Evolutionary conservation across 2,329 filamentous ascomycete species (phyloP), one percentile per base, ranked within the genome.

Genomic region (Aspergillus floridensis): DNA sequence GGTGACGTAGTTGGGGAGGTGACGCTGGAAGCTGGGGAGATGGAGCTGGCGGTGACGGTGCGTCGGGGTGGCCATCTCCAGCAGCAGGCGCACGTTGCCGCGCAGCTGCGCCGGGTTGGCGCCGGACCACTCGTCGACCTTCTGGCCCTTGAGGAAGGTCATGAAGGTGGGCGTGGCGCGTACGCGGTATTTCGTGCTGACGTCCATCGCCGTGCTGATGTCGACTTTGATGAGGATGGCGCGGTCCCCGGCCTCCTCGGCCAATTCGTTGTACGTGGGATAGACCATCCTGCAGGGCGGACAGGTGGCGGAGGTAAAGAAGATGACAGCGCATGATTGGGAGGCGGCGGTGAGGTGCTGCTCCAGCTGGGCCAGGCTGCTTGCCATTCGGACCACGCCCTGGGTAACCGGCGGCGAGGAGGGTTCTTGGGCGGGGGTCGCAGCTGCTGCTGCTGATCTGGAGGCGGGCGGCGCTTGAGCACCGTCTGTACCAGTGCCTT

Each of bases 301-400:
- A 70, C 93, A 97, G 2, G 88, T 95, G 2, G 89, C 85, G 3
- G 91, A 96, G 0, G 93, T 97, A 78, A 98, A 98, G 80, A 97
- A 97, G 58, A 97, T 83, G 41, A 93, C 85, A 0, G 91, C 91
- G 61, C 88, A 92, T 0, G 89, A 87, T 5, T 83, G 80, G 29
- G 81, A 81, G 0, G 90, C 89, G 1, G 79, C 77, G 0, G 78
- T 72, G 5, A 95, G 79, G 1, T 88, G 76, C 19, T 77, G 77
- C 41, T 91, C 82, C 1, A 95, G 76, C 29, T 88, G 84, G 5
- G 77, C 74, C 4, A 88, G 74, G 22, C 78, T 86, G 26, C 81
- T 84, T 7, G 88, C 83, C 59, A 84, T 83, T 59, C 84, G 83
- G 19, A 96, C 90, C 35, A 76, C 78, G 3, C 81, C 81, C 51